Percentiles rank a stretch among this genome's conserved stretches.
These are phyloP conservation scores for Persicaria maculosa DNA, from an alignment of 148 eudicot genomes.

Conservation along the genomic window DNA sequence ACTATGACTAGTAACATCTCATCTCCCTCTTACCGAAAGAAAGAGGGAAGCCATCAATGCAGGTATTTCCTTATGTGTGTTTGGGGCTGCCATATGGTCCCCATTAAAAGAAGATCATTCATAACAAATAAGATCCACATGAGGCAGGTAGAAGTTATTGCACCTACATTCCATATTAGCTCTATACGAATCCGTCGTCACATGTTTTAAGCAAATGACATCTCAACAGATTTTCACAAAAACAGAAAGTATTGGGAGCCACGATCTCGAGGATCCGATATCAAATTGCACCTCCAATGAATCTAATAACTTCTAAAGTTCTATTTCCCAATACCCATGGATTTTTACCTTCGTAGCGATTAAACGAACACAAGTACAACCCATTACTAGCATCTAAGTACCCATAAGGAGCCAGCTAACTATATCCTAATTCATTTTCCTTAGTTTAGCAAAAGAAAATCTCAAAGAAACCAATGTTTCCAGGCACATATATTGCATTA, in stretches of 20 bases:
- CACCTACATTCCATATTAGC: not conserved
- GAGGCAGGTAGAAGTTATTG: not conserved
- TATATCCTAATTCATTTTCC: not conserved
- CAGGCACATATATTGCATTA: not conserved
- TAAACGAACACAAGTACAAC: not conserved
- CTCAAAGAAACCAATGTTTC: not conserved
- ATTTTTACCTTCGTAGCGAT: not conserved
- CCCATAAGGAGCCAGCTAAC: not conserved
- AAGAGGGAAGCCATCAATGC: constrained; percentile 6
- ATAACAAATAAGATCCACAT: constrained; percentile 5
- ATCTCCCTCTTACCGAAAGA: not conserved
- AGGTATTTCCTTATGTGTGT: constrained; percentile 5
- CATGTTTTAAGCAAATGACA: not conserved
- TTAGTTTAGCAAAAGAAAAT: not conserved
- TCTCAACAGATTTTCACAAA: constrained; percentile 3
- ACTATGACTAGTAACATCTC: not conserved
- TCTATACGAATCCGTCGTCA: not conserved
- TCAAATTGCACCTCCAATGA: not conserved
- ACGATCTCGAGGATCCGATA: not conserved
- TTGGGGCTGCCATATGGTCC: constrained; percentile 7
- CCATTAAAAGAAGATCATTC: constrained; percentile 3
- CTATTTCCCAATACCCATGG: not conserved
- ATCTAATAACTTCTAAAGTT: not conserved
- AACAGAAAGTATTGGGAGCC: not conserved
- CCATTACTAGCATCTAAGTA: not conserved